A percentile compares a stretch with the other conserved stretches of the same genome.
These are phyloP conservation scores for Colletotrichum tropicale DNA, from an alignment of 2,329 filamentous ascomycete genomes.

Conservation along the genomic window DNA sequence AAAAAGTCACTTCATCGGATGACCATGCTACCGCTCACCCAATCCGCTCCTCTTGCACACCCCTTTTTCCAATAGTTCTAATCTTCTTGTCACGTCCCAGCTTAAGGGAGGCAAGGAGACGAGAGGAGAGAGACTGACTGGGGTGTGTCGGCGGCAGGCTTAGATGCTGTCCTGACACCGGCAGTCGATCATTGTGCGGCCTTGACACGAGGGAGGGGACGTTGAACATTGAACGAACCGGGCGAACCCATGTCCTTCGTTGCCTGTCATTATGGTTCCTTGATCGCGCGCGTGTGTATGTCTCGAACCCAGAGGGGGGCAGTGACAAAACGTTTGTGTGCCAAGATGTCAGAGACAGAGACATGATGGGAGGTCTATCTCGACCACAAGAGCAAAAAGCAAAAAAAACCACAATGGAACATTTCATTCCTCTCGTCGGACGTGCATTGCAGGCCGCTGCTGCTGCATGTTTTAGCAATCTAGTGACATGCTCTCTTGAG, in stretches of 20 bases:
- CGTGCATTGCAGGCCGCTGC: background rate
- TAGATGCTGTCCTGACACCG: conserved; percentile 3
- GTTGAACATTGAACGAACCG: background rate
- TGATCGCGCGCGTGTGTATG: background rate
- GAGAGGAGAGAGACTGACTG: background rate
- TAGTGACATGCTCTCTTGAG: background rate
- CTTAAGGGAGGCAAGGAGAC: background rate
- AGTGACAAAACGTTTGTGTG: background rate
- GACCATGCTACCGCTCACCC: background rate
- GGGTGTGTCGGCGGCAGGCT: background rate
- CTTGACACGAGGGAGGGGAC: conserved; percentile 2
- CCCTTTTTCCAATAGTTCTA: background rate
- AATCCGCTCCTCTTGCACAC: background rate
- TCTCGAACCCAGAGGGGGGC: background rate
- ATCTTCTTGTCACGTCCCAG: background rate
- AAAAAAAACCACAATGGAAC: background rate
- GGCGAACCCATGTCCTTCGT: background rate
- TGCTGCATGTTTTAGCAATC: background rate
- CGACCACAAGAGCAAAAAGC: background rate
- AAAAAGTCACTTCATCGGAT: conserved; percentile 11
- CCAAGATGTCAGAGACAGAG: conserved; percentile 1
- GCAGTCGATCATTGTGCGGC: conserved; percentile 7
- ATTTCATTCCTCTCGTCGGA: background rate
- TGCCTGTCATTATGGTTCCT: conserved; percentile 6
- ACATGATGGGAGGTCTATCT: conserved; percentile 1